These are phyloP conservation scores for Lepidium sativum DNA, from an alignment of 345 rosid species.

Conservation along the genomic window DNA sequence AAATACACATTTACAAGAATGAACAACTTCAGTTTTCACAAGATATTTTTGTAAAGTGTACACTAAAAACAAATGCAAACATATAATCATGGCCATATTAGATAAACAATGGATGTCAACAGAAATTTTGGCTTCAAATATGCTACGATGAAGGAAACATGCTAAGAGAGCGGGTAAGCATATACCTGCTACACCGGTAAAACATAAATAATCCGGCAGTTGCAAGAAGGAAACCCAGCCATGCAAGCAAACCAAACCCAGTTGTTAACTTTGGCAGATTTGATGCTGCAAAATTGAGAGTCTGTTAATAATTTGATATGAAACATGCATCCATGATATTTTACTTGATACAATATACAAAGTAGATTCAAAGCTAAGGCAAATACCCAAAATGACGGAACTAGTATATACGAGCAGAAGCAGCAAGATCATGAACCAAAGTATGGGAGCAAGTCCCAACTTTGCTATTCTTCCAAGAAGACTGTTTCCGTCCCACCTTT, in stretches of 20 bases:
- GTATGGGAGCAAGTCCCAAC: conserved; percentile 76
- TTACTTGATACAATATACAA: conserved; percentile 10
- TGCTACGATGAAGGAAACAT: neutral
- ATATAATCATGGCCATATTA: neutral
- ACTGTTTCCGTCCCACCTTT: conserved; percentile 58
- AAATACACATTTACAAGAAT: neutral
- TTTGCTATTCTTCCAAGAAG: conserved; percentile 64
- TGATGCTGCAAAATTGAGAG: conserved; percentile 41
- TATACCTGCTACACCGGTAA: conserved; percentile 90
- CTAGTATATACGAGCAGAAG: conserved; percentile 52
- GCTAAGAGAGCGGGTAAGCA: neutral
- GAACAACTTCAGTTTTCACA: neutral
- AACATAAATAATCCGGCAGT: conserved; percentile 62
- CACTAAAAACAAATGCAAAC: neutral
- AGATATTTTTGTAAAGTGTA: neutral
- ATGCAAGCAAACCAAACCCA: conserved; percentile 70
- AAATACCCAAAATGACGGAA: conserved; percentile 57
- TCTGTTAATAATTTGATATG: neutral
- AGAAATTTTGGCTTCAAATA: neutral
- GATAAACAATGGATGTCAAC: neutral
- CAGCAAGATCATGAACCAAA: conserved; percentile 56
- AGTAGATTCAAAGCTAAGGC: conserved; percentile 10
- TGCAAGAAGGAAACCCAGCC: conserved; percentile 70
- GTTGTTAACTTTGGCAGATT: conserved; percentile 64
- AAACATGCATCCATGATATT: neutral